These are phyloP conservation scores for Borovskyia barvae DNA, from an alignment of 208 protist species.

Conservation along the genomic window DNA sequence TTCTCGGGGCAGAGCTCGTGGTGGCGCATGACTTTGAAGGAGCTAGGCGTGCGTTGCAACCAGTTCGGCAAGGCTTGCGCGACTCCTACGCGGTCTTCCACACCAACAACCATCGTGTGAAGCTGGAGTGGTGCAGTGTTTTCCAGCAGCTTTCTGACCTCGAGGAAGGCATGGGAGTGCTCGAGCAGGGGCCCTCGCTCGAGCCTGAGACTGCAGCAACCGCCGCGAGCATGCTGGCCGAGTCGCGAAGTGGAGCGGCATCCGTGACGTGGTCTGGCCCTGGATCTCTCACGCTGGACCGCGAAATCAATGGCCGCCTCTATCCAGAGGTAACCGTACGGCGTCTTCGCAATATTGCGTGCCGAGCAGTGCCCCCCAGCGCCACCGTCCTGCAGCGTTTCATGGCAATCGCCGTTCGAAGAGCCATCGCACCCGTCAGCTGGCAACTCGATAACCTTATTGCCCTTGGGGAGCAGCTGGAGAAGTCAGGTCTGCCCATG, in stretches of 20 bases:
- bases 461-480: constrained; percentile 66
- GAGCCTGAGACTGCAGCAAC: constrained; percentile 5
- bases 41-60: constrained; percentile 47
- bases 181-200: constrained; percentile 40
- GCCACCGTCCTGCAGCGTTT: constrained; percentile 70
- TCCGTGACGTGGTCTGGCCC: constrained; percentile 1
- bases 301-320: constrained; percentile 21
- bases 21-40: constrained; percentile 54
- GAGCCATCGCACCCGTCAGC: constrained; percentile 58
- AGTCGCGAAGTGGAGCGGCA: not conserved
- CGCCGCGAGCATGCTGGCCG: not conserved
- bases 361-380: constrained; percentile 47
- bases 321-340: constrained; percentile 56
- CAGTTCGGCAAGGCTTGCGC: constrained; percentile 48
- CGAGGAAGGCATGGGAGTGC: constrained; percentile 76
- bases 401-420: constrained; percentile 67
- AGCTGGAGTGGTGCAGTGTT: constrained; percentile 72
- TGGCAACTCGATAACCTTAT: constrained; percentile 83
- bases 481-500: constrained; percentile 64
- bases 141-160: constrained; percentile 85
- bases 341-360: constrained; percentile 73
- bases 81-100: constrained; percentile 73
- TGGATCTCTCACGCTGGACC: constrained; percentile 8
- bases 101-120: constrained; percentile 66
- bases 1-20: constrained; percentile 56